These are phyloP conservation scores for Phytopythium aichiense DNA, from an alignment of 352 stramenopile genomes.

Conservation along the genomic window DNA sequence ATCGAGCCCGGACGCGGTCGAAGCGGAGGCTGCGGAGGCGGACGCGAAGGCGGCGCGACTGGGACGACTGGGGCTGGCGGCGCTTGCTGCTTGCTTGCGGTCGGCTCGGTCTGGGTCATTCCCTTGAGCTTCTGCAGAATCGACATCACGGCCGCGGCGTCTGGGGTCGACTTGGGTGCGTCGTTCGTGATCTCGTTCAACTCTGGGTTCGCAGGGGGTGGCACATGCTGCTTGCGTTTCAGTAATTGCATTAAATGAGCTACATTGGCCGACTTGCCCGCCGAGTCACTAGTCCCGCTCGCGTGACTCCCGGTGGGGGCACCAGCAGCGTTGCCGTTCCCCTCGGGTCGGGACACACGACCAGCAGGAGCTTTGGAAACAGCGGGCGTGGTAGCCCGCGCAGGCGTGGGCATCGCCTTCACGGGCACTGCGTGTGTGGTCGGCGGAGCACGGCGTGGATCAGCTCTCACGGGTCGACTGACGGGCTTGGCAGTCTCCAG, in stretches of 20 bases:
- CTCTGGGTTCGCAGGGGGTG: conserved; percentile 8
- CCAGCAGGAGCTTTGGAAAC: background rate
- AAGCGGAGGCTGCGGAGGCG: background rate
- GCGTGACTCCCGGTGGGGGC: conserved; percentile 10
- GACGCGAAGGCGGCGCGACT: background rate
- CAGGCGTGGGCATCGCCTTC: background rate
- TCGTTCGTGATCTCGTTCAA: conserved; percentile 57
- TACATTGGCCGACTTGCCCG: conserved; percentile 62
- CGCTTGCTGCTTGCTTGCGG: background rate
- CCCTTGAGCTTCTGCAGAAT: conserved; percentile 83
- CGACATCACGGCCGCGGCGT: conserved; percentile 78
- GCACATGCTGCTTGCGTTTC: conserved; percentile 60
- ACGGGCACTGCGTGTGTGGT: background rate
- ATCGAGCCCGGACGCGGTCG: background rate
- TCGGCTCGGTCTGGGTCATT: conserved; percentile 20
- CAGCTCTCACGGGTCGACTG: conserved; percentile 6
- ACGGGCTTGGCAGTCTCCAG: conserved; percentile 8
- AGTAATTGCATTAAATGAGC: conserved; percentile 80
- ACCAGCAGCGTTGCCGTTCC: background rate
- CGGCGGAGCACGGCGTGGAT: background rate
- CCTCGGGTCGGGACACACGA: background rate
- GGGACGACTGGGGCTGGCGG: background rate
- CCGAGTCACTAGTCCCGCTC: conserved; percentile 13
- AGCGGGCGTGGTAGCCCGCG: background rate
- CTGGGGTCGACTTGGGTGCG: conserved; percentile 32